Evolutionary conservation across 306 rosid species (phyloP).

Genomic region (Prunus mongolica): DNA sequence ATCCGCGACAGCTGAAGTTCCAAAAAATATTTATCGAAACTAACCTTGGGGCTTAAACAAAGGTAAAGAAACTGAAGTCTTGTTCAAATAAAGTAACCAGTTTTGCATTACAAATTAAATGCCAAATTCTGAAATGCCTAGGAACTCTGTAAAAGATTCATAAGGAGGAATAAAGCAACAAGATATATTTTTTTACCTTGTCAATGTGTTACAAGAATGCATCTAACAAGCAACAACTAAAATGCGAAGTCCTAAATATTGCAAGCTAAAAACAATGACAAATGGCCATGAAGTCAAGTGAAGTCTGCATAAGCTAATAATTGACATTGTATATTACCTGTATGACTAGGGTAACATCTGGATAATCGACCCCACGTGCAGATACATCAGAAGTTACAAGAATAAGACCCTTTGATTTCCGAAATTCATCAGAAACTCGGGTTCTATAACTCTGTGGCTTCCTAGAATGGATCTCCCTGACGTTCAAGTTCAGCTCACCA

Average conservation of each 20-base stretch:
- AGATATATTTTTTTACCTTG: neutral
- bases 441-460: constrained; percentile 90
- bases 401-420: constrained; percentile 88
- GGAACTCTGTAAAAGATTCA: neutral
- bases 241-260: neutral
- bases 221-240: neutral
- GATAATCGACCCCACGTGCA: constrained; percentile 98
- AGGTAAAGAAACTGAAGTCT: neutral
- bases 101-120: neutral
- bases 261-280: constrained; percentile 8
- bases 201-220: neutral
- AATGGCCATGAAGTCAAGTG: neutral
- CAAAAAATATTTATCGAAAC: neutral
- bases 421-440: constrained; percentile 84
- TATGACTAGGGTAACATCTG: constrained; percentile 85
- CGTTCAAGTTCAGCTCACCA: constrained; percentile 80
- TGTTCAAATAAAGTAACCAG: neutral
- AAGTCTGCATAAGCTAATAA: no score
- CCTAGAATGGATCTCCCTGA: constrained; percentile 96
- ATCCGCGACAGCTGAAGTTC: neutral
- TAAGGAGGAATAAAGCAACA: no score
- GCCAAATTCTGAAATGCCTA: neutral
- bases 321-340: constrained; percentile 44
- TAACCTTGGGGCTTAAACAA: neutral
- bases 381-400: constrained; percentile 96